Evolutionary conservation across 768 basidiomycete species (phyloP).

Genomic region (Mycena maculata): DNA sequence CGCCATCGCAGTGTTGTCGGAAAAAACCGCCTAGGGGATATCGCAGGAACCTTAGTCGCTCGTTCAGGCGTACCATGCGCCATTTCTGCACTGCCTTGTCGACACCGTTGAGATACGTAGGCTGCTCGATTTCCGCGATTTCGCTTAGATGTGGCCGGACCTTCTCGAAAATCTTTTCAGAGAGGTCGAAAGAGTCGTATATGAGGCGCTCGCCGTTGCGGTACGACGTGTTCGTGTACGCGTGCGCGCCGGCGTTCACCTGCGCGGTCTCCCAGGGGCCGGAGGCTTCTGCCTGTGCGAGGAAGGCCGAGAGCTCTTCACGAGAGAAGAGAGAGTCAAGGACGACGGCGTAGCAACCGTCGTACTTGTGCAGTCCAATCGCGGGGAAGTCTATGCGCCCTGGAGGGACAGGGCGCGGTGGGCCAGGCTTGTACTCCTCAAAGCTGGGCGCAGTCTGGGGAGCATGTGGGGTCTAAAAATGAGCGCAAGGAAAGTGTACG

Average conservation of each 20-base stretch:
- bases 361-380: slow-evolving; percentile 23
- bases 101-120: not conserved
- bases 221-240: slow-evolving; percentile 25
- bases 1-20: slow-evolving; percentile 17
- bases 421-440: too few relatives aligned
- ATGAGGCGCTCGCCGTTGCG: slow-evolving; percentile 34
- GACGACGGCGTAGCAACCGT: slow-evolving; percentile 28
- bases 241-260: slow-evolving; percentile 26
- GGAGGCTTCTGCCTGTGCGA: slow-evolving; percentile 20
- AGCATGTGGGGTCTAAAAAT: too few relatives aligned
- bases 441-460: too few relatives aligned
- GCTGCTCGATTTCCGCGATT: slow-evolving; percentile 28
- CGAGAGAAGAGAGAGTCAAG: slow-evolving; percentile 29
- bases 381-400: slow-evolving; percentile 26
- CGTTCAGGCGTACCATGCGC: slow-evolving; percentile 34
- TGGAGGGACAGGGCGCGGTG: not conserved
- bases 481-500: too few relatives aligned
- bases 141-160: slow-evolving; percentile 24
- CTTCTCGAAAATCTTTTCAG: slow-evolving; percentile 21
- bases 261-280: slow-evolving; percentile 30
- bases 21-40: slow-evolving; percentile 31
- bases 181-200: slow-evolving; percentile 28
- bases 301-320: slow-evolving; percentile 13
- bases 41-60: slow-evolving; percentile 29
- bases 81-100: slow-evolving; percentile 29